A percentile compares a stretch with the other conserved stretches of the same genome.
Conservation (phyloP, 2,329 filamentous ascomycete genomes). For the Lojkania enalia region DNA sequence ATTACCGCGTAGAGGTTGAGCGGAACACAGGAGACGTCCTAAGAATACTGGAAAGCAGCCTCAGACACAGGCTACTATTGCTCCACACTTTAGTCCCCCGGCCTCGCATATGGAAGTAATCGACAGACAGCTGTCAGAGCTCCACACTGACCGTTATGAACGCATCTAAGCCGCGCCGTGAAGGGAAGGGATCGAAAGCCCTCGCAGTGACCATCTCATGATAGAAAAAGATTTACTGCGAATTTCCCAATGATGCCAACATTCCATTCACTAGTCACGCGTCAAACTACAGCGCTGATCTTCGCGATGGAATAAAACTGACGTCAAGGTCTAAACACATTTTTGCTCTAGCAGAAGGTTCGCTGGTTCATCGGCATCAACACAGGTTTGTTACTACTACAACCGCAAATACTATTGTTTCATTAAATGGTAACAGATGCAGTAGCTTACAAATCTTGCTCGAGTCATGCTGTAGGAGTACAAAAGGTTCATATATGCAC, state of each 20-base stretch:
- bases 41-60: constrained; percentile 3
- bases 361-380: not conserved
- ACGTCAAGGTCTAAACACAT: not conserved
- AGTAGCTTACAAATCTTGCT: not conserved
- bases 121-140: constrained; percentile 18
- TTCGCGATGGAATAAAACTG: not conserved
- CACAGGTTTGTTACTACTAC: not conserved
- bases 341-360: not conserved
- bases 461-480: not conserved
- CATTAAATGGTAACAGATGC: not conserved
- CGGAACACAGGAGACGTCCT: constrained; percentile 10
- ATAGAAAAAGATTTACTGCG: not conserved
- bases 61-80: not conserved
- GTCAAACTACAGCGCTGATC: not conserved
- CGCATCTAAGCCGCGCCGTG: constrained; percentile 18
- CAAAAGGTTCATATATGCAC: constrained; percentile 2
- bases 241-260: not conserved
- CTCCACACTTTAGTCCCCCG: not conserved
- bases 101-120: constrained; percentile 5
- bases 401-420: not conserved
- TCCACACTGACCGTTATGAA: constrained; percentile 8
- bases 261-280: not conserved
- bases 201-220: too few relatives aligned
- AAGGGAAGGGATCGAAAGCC: constrained; percentile 10
- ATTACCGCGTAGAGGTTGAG: constrained; percentile 9